phyloP scores from a whole-genome alignment of 768 basidiomycete species.

The Mrakia blollopis region DNA sequence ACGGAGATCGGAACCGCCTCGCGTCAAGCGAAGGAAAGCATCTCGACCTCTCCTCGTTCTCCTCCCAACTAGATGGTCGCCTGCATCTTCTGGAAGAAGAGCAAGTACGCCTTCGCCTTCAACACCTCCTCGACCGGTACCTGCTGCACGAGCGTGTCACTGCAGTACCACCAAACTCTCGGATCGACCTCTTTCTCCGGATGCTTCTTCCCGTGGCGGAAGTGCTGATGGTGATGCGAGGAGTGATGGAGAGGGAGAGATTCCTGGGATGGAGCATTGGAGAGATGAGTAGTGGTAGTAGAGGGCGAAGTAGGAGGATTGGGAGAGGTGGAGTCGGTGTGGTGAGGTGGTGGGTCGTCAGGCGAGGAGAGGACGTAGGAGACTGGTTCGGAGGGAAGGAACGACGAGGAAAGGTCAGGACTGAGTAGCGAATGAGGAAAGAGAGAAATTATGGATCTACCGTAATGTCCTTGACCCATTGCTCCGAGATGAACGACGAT shows the following conservation, averaged over 20 bases:
- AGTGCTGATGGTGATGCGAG: neutral
- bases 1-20: too few relatives aligned
- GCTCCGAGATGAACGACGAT: conserved; percentile 83
- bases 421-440: neutral
- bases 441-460: conserved; percentile 54
- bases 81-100: conserved; percentile 75
- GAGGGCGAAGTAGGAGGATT: conserved; percentile 14
- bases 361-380: conserved; percentile 33
- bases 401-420: neutral
- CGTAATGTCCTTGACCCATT: conserved; percentile 86
- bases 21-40: too few relatives aligned
- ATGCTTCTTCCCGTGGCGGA: neutral
- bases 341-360: conserved; percentile 18
- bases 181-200: conserved; percentile 36
- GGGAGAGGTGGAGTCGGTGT: conserved; percentile 28
- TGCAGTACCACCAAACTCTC: conserved; percentile 85
- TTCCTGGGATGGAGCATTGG: neutral
- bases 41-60: neutral
- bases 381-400: conserved; percentile 25
- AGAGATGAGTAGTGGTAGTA: neutral
- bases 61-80: neutral
- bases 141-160: conserved; percentile 77
- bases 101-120: conserved; percentile 85
- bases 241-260: neutral
- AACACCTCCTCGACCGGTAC: conserved; percentile 82